Conservation (phyloP, 768 basidiomycete species). For the Pleurotus ostreatus region DNA sequence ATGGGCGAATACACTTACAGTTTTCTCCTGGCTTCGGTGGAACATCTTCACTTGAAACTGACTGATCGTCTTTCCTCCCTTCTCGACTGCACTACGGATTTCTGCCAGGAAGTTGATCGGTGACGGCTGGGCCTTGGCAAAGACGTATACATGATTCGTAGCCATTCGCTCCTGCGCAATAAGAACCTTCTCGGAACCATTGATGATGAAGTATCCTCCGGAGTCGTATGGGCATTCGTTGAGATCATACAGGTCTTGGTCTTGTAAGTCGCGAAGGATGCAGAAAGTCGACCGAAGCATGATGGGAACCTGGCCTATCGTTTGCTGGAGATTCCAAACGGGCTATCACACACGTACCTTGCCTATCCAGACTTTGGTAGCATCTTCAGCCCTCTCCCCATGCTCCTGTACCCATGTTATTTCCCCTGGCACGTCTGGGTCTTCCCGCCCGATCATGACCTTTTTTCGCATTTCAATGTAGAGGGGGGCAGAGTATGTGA, state of each 20-base stretch:
- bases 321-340: background rate
- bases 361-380: slow-evolving; percentile 90
- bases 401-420: slow-evolving; percentile 72
- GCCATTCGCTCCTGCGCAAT: slow-evolving; percentile 99
- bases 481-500: slow-evolving; percentile 94
- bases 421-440: slow-evolving; percentile 77
- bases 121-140: slow-evolving; percentile 95
- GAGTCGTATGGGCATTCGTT: slow-evolving; percentile 99
- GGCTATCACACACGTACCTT: slow-evolving; percentile 48
- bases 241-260: slow-evolving; percentile 81
- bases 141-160: slow-evolving; percentile 98
- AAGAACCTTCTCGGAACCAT: slow-evolving; percentile 99
- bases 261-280: slow-evolving; percentile 75
- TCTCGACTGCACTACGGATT: slow-evolving; percentile 96
- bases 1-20: slow-evolving; percentile 28
- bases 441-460: slow-evolving; percentile 75
- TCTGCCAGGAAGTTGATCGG: slow-evolving; percentile 95
- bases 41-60: slow-evolving; percentile 99
- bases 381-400: slow-evolving; percentile 58
- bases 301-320: slow-evolving; percentile 74
- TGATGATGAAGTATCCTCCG: slow-evolving; percentile 99
- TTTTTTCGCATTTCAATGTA: slow-evolving; percentile 95
- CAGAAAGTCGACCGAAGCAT: slow-evolving; percentile 97
- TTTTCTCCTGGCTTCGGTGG: slow-evolving; percentile 83
- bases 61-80: slow-evolving; percentile 96